A percentile compares a stretch with the other conserved stretches of the same genome.
These are phyloP conservation scores for Russula emetica DNA, from an alignment of 768 basidiomycete genomes.

Conservation along the genomic window DNA sequence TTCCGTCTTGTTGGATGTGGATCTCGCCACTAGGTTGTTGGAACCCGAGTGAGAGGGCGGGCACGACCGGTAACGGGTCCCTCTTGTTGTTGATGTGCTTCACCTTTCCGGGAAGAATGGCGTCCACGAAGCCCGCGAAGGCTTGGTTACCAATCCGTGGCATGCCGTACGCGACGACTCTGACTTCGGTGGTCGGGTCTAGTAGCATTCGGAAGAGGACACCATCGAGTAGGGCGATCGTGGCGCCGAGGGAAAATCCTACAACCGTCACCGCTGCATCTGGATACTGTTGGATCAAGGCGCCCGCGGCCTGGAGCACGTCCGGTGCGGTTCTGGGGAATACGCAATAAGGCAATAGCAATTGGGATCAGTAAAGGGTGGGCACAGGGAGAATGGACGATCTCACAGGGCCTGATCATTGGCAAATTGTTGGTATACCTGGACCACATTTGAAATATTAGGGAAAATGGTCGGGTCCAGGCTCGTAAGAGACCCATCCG, in stretches of 20 bases:
- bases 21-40: constrained; percentile 53
- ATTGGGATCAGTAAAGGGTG: neutral
- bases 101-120: constrained; percentile 29
- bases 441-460: constrained; percentile 33
- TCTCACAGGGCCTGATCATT: constrained; percentile 40
- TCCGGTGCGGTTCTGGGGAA: constrained; percentile 37
- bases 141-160: constrained; percentile 45
- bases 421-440: constrained; percentile 52
- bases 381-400: neutral
- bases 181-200: constrained; percentile 34
- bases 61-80: constrained; percentile 51
- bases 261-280: constrained; percentile 42
- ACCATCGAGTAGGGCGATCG: constrained; percentile 32
- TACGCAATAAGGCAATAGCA: neutral
- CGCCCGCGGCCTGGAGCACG: constrained; percentile 41
- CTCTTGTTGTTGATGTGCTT: constrained; percentile 39
- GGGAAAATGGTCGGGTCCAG: neutral
- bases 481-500: neutral
- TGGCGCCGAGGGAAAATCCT: constrained; percentile 36
- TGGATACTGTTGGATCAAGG: constrained; percentile 36
- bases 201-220: constrained; percentile 31
- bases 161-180: constrained; percentile 43
- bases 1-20: constrained; percentile 42
- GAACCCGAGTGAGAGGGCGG: constrained; percentile 42
- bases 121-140: constrained; percentile 30